A percentile compares a stretch with the other conserved stretches of the same genome.
These are phyloP conservation scores for Hemisphaericaspora nanyangensis DNA, from an alignment of 805 yeast genomes.

Conservation along the genomic window DNA sequence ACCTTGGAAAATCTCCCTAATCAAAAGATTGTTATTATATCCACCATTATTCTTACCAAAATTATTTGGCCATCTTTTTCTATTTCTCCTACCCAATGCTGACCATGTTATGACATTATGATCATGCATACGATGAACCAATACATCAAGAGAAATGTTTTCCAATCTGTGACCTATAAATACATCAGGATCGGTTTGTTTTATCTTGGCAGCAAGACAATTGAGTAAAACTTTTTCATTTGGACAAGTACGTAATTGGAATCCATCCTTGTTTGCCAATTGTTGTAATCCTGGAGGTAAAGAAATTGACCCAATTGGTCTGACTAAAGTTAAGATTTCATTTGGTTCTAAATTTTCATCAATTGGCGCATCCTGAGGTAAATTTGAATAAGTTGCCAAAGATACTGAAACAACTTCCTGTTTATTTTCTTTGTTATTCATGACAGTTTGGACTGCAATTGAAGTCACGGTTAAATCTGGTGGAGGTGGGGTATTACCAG, in stretches of 20 bases:
- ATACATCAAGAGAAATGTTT: slow-evolving; percentile 68
- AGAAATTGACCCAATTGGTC: slow-evolving; percentile 65
- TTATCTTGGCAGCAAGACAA: slow-evolving; percentile 69
- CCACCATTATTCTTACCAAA: slow-evolving; percentile 46
- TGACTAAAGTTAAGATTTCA: slow-evolving; percentile 64
- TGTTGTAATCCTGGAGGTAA: slow-evolving; percentile 76
- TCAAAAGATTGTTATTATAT: slow-evolving; percentile 47
- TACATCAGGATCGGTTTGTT: slow-evolving; percentile 83
- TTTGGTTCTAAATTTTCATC: slow-evolving; percentile 59
- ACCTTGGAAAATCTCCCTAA: slow-evolving; percentile 76
- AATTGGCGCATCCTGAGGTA: slow-evolving; percentile 74
- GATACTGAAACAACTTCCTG: slow-evolving; percentile 89
- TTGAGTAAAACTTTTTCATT: slow-evolving; percentile 72
- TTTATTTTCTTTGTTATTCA: slow-evolving; percentile 67
- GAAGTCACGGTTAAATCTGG: slow-evolving; percentile 65
- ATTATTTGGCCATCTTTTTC: slow-evolving; percentile 74
- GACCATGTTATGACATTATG: slow-evolving; percentile 74
- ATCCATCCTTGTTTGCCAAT: slow-evolving; percentile 51
- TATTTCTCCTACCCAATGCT: slow-evolving; percentile 74
- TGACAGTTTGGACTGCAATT: slow-evolving; percentile 72
- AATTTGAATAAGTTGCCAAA: slow-evolving; percentile 61
- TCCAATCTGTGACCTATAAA: slow-evolving; percentile 86
- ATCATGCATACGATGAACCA: slow-evolving; percentile 78
- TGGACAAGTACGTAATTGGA: slow-evolving; percentile 56
- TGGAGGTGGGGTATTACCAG: slow-evolving; percentile 50